Evolutionary conservation across 331 rosid species (phyloP).

Genomic region (Rosa hybrid): DNA sequence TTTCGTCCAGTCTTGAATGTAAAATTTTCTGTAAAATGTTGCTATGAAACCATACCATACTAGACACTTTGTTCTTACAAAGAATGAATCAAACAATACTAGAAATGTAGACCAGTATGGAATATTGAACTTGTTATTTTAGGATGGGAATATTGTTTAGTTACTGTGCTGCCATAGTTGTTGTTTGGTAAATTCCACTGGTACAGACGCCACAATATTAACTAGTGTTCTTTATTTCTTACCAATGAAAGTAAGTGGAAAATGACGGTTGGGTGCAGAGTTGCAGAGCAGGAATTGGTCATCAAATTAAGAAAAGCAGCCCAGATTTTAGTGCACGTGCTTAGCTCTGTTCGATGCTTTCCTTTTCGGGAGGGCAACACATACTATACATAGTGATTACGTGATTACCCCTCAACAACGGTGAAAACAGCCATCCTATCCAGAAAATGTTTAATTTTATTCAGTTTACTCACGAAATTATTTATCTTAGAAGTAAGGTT

Average conservation of each 20-base stretch:
- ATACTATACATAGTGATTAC: too few species aligned
- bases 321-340: too few species aligned
- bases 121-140: neutral
- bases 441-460: too few species aligned
- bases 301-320: too few species aligned
- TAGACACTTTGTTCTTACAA: neutral
- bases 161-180: neutral
- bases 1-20: neutral
- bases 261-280: neutral
- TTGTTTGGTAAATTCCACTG: neutral
- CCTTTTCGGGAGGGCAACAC: too few species aligned
- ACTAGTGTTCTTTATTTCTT: neutral
- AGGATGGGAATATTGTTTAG: neutral
- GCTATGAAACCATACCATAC: neutral
- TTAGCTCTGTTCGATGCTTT: too few species aligned
- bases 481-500: neutral
- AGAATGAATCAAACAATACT: neutral
- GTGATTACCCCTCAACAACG: too few species aligned
- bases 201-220: neutral
- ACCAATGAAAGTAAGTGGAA: neutral
- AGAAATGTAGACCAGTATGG: neutral
- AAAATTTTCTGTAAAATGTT: neutral
- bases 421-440: too few species aligned
- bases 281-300: neutral
- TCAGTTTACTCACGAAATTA: too few species aligned